phyloP scores from a whole-genome alignment of 169 alveolate species.

The Cryptosporidium ubiquitum region DNA sequence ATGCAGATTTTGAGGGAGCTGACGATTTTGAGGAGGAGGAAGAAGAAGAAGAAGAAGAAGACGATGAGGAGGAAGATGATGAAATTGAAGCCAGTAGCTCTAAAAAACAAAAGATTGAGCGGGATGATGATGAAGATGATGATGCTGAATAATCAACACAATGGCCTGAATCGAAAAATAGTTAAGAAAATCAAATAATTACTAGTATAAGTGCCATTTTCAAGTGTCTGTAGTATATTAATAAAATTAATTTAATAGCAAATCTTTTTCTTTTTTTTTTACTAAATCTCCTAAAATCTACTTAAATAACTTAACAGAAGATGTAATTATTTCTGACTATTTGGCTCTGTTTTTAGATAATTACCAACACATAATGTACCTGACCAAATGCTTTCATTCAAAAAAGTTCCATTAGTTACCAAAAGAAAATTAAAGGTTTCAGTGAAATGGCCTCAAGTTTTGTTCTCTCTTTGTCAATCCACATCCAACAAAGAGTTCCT shows the following conservation, averaged over 20 bases:
- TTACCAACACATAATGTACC: background rate
- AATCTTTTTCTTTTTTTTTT: background rate
- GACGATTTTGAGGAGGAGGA: conserved; percentile 81
- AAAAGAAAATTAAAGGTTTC: conserved; percentile 21
- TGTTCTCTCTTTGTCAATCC: conserved; percentile 65
- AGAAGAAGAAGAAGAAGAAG: conserved; percentile 80
- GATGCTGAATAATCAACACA: conserved; percentile 7
- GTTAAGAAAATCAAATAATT: background rate
- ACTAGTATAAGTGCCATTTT: background rate
- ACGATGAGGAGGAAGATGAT: conserved; percentile 82
- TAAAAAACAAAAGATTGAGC: conserved; percentile 12
- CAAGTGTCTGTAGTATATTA: background rate
- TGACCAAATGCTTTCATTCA: background rate
- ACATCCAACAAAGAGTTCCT: conserved; percentile 67
- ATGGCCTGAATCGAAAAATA: conserved; percentile 3
- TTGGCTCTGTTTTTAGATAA: background rate
- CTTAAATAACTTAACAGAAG: background rate
- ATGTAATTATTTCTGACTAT: too few species aligned
- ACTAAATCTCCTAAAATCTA: background rate
- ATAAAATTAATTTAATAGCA: background rate
- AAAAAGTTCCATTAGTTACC: background rate
- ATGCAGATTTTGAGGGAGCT: conserved; percentile 84
- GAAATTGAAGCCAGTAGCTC: conserved; percentile 55
- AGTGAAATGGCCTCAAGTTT: conserved; percentile 66
- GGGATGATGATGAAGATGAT: conserved; percentile 26